A percentile compares a stretch with the other conserved stretches of the same genome.
These are phyloP conservation scores for Tagetes erecta DNA, from an alignment of 129 eudicot species.

Conservation along the genomic window DNA sequence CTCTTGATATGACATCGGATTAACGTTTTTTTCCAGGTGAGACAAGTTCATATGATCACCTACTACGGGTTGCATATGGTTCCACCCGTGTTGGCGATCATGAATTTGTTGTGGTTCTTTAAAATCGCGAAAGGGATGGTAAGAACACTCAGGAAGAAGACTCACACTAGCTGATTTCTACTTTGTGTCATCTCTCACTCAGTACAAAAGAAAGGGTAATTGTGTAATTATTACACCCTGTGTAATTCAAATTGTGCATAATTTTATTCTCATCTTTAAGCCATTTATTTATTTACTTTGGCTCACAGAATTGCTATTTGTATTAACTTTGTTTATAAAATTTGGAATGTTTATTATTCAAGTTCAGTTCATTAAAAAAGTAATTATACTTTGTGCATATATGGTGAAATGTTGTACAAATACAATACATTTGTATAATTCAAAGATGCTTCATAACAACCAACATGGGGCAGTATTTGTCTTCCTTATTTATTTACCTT, in stretches of 20 bases:
- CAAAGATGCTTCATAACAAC: neutral
- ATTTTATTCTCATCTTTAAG: constrained; percentile 20
- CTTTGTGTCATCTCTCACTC: neutral
- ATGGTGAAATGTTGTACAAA: neutral
- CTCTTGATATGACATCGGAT: neutral
- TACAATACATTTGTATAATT: too few relatives aligned
- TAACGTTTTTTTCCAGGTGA: constrained; percentile 47
- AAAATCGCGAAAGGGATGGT: constrained; percentile 84
- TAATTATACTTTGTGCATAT: neutral
- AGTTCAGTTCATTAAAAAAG: neutral
- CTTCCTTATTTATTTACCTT: neutral
- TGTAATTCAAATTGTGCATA: constrained; percentile 31
- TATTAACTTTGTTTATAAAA: constrained; percentile 1
- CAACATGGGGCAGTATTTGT: too few relatives aligned
- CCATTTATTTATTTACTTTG: neutral
- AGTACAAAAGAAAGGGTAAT: constrained; percentile 41
- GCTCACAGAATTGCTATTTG: constrained; percentile 9
- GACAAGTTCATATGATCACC: constrained; percentile 51
- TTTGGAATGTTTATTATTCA: neutral
- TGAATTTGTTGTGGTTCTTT: constrained; percentile 87
- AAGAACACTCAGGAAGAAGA: constrained; percentile 59
- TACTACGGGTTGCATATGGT: constrained; percentile 55
- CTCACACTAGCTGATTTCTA: constrained; percentile 42
- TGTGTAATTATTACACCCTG: constrained; percentile 34
- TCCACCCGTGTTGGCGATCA: constrained; percentile 54